Evolutionary conservation across 306 rosid species (phyloP).

Genomic region (Quercus bicolor): DNA sequence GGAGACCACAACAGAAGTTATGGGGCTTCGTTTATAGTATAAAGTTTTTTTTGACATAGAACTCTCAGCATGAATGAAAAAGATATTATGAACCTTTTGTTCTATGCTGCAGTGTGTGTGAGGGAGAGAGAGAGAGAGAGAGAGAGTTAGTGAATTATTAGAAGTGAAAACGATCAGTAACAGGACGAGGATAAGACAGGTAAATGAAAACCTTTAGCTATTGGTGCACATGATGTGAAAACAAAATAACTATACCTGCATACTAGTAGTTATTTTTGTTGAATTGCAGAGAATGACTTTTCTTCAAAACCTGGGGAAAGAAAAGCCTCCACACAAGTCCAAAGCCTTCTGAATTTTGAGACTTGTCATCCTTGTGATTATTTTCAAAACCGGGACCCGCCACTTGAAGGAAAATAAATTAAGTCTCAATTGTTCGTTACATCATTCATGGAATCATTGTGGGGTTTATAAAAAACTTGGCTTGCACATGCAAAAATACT

Average conservation of each 20-base stretch:
- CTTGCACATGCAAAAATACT: not conserved
- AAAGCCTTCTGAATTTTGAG: too few species aligned
- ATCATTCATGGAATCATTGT: not conserved
- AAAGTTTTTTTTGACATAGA: not conserved
- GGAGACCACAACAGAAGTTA: not conserved
- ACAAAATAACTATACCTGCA: not conserved
- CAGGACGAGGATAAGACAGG: not conserved
- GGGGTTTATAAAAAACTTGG: constrained; percentile 1
- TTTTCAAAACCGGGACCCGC: constrained; percentile 15
- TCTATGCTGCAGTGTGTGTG: not conserved
- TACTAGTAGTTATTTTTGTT: not conserved
- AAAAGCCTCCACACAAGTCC: not conserved
- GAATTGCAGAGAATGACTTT: not conserved
- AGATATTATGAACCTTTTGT: not conserved
- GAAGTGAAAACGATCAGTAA: not conserved
- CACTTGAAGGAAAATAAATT: not conserved
- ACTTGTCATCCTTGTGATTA: not conserved
- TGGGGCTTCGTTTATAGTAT: not conserved
- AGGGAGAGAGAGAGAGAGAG: not conserved
- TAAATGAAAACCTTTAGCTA: not conserved
- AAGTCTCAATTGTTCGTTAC: not conserved
- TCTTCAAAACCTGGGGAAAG: not conserved
- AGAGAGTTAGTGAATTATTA: not conserved
- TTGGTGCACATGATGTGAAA: not conserved
- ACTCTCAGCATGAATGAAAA: not conserved